These are phyloP conservation scores for Thalassiosira mediterranea DNA, from an alignment of 352 stramenopile species.

Conservation along the genomic window DNA sequence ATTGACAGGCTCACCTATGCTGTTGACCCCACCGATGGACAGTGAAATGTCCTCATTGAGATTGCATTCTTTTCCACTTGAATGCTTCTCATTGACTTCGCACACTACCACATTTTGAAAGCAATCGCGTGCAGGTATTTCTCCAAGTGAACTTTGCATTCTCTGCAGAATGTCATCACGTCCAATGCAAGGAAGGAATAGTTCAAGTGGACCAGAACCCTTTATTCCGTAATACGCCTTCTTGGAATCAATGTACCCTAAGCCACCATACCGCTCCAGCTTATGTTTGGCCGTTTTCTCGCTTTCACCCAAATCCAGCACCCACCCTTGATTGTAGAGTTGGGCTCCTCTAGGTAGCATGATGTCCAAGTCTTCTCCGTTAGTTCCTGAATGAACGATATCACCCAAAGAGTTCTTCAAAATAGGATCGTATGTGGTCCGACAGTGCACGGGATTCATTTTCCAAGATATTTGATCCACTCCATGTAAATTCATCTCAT, in stretches of 20 bases:
- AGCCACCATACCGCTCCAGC: slow-evolving; percentile 59
- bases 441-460: slow-evolving; percentile 66
- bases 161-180: slow-evolving; percentile 22
- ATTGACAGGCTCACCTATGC: slow-evolving; percentile 29
- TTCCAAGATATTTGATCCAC: slow-evolving; percentile 31
- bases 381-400: slow-evolving; percentile 62
- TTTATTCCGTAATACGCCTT: slow-evolving; percentile 73
- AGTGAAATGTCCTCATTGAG: slow-evolving; percentile 65
- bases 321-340: slow-evolving; percentile 66
- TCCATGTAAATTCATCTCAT: not conserved
- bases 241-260: slow-evolving; percentile 80
- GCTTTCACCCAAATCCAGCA: slow-evolving; percentile 63
- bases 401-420: slow-evolving; percentile 16
- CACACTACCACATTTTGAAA: slow-evolving; percentile 70
- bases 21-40: slow-evolving; percentile 52
- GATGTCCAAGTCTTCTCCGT: slow-evolving; percentile 55
- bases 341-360: slow-evolving; percentile 54
- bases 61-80: slow-evolving; percentile 55
- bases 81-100: slow-evolving; percentile 74
- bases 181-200: slow-evolving; percentile 58
- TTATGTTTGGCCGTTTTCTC: slow-evolving; percentile 72
- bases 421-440: slow-evolving; percentile 67
- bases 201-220: slow-evolving; percentile 53
- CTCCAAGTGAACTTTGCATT: not conserved
- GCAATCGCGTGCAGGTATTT: slow-evolving; percentile 47